Evolutionary conservation across 805 yeast genomes (phyloP).

Genomic region (Pichia paraexigua): DNA sequence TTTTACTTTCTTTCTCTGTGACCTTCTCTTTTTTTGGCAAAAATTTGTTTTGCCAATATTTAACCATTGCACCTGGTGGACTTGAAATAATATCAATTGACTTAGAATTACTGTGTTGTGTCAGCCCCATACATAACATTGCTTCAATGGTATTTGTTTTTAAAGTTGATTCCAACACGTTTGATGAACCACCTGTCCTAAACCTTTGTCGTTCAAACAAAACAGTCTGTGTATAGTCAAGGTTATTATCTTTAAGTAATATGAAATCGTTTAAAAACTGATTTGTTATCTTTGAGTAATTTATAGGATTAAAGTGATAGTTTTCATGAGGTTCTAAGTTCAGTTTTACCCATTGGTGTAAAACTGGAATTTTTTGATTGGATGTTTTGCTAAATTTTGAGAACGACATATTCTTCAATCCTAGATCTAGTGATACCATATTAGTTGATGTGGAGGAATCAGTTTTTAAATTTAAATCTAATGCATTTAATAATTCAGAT

Average conservation of each 20-base stretch:
- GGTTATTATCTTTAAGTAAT: neutral
- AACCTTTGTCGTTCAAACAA: constrained; percentile 51
- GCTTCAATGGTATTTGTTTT: constrained; percentile 48
- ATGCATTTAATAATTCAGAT: neutral
- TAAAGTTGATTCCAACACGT: constrained; percentile 43
- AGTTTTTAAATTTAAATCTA: neutral
- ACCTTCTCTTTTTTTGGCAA: neutral
- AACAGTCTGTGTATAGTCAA: constrained; percentile 31
- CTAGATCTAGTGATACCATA: constrained; percentile 27
- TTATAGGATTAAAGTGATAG: constrained; percentile 22
- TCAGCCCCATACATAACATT: constrained; percentile 28
- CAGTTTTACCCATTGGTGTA: constrained; percentile 28
- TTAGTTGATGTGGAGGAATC: neutral
- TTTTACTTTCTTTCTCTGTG: constrained; percentile 2
- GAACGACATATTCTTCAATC: constrained; percentile 29
- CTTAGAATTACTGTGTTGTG: constrained; percentile 2
- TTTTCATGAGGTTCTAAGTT: constrained; percentile 21
- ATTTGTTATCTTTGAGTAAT: constrained; percentile 21
- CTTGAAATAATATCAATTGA: constrained; percentile 1
- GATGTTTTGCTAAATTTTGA: constrained; percentile 14
- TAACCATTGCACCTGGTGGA: constrained; percentile 21
- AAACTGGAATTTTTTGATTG: constrained; percentile 7
- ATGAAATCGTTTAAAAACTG: constrained; percentile 16
- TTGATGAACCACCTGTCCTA: constrained; percentile 38
- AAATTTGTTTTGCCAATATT: constrained; percentile 20